Evolutionary conservation across 345 rosid genomes (phyloP), one percentile per base, ranked within the genome.

Genomic region (Pistacia vera): DNA sequence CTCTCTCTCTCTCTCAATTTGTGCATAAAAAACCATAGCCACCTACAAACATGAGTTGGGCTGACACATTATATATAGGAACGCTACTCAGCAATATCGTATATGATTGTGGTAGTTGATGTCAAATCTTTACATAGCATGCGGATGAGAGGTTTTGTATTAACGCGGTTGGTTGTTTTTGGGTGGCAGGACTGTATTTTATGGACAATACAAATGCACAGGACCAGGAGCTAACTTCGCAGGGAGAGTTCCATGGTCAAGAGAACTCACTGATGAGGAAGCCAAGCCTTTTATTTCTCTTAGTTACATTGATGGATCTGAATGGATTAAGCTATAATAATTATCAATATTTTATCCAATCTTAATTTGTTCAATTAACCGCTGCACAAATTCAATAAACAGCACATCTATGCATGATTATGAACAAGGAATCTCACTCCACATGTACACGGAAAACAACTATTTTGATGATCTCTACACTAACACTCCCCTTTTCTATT

Each of bases 171-270:
- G 73, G 52, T 16, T 35, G 36, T 51, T 25, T 66, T 18, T 65
- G 79, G 71, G 16, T 70, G 41, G 30, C 11, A 95, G 99, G 98
- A 96, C 99, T 14, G 99, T 96, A 71, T 96, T 87, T 75, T 96
- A 93, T 77, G 99, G 99, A 55, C 97, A 96, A 67, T 93, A 96
- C 85, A 96, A 93, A 79, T 96, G 99, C 85, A 90, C 81, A 0
- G 99, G 99, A 56, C 80, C 90, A 63, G 99, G 99, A 75, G 91
- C 99, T 11, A 85, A 79, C 79, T 93, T 85, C 81, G 92, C 89
- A 20, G 98, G 97, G 66, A 86, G 99, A 66, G 99, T 96, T 8
- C 70, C 97, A 2, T 96, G 98, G 98, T 90, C 93, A 0, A 96
- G 93, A 79, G 97, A 93, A 81, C 95, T 96, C 63, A 90, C 87